A percentile compares a stretch with the other conserved stretches of the same genome.
Evolutionary conservation across 257 asterid species (phyloP).

Genomic region (Cynanchum wilfordii): DNA sequence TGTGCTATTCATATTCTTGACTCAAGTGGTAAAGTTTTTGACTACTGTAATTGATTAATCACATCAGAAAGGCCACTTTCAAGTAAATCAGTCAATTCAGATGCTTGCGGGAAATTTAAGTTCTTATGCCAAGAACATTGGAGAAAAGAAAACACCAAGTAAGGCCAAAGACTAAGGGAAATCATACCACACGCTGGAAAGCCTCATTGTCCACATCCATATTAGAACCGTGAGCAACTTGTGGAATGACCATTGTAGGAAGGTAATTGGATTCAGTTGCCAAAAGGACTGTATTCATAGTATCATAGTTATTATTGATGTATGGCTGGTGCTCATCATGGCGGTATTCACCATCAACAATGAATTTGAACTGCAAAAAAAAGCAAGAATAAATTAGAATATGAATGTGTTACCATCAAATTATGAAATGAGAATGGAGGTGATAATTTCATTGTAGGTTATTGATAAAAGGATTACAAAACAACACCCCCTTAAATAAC

Average conservation of each 20-base stretch:
- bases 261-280: constrained; percentile 50
- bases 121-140: background rate
- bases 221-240: constrained; percentile 56
- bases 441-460: background rate
- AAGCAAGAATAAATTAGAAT: background rate
- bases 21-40: background rate
- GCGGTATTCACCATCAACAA: constrained; percentile 96
- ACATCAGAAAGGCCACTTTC: background rate
- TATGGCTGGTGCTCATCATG: constrained; percentile 84
- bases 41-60: background rate
- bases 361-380: constrained; percentile 75
- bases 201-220: constrained; percentile 90
- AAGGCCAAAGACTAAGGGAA: background rate
- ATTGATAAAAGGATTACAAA: background rate
- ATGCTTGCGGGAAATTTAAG: background rate
- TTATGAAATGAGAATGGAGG: background rate
- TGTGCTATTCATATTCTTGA: constrained; percentile 13
- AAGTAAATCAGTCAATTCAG: background rate
- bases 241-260: constrained; percentile 46
- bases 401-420: background rate
- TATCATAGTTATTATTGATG: constrained; percentile 62
- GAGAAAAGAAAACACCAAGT: constrained; percentile 1
- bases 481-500: no score
- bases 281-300: constrained; percentile 71
- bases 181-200: constrained; percentile 72